A percentile compares a stretch with the other conserved stretches of the same genome.
phyloP scores from a whole-genome alignment of 1,139 yeast species.

The Nakaseomyces bracarensis region DNA sequence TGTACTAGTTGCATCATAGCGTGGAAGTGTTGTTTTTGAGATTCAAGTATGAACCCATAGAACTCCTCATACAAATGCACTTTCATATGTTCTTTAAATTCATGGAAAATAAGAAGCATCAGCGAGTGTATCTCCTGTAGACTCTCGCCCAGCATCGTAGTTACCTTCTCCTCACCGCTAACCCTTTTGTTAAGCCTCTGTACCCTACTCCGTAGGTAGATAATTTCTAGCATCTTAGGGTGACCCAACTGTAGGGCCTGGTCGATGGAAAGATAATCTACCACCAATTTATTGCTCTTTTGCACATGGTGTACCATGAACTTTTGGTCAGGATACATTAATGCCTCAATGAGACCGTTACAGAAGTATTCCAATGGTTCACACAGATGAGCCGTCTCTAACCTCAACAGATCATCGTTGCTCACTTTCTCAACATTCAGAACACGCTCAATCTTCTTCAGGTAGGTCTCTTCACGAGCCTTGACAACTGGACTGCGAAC shows the following conservation, averaged over 20 bases:
- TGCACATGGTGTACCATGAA: constrained; percentile 3
- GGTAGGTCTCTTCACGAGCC: constrained; percentile 7
- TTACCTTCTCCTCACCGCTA: neutral
- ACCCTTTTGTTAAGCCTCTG: constrained; percentile 7
- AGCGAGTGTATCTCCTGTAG: constrained; percentile 5
- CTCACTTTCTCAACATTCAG: constrained; percentile 4
- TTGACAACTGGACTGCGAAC: constrained; percentile 3
- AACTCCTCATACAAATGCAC: constrained; percentile 5
- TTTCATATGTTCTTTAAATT: constrained; percentile 5
- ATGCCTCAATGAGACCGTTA: constrained; percentile 8
- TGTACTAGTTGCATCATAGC: constrained; percentile 2
- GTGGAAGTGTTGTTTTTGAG: constrained; percentile 1
- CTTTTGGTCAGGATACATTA: constrained; percentile 7
- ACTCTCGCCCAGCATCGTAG: neutral
- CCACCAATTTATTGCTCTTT: neutral
- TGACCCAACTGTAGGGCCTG: constrained; percentile 16
- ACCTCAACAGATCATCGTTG: neutral
- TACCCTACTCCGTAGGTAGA: constrained; percentile 17
- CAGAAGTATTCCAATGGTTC: constrained; percentile 2
- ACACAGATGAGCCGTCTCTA: constrained; percentile 3
- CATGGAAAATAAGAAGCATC: neutral
- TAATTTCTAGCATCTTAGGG: constrained; percentile 22
- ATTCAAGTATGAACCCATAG: neutral
- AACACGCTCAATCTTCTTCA: constrained; percentile 7
- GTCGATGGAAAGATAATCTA: constrained; percentile 1